Base-by-base conservation (phyloP, 495 filamentous ascomycete species). In the Penicillium alfredii region DNA sequence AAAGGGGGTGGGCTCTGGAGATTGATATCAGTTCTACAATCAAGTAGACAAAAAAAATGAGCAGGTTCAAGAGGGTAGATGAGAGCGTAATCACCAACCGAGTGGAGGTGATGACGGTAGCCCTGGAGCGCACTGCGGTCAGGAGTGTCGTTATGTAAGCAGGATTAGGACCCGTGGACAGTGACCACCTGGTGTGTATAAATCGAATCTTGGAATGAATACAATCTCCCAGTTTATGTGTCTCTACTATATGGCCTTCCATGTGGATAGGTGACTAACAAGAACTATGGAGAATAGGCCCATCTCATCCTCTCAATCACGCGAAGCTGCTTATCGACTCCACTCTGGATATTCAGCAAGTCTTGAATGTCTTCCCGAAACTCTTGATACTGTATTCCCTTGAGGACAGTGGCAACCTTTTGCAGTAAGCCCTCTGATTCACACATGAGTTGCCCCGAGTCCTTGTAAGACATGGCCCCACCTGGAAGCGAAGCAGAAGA, bases 281-380 rank as follows among this genome's bases (percentile, higher is more conserved):
- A 17, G 5, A 88, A 56, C 79, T 81, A 92, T 50, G 80, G 83
- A 6, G 77, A 76, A 71, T 96, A 95, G 8, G 82, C 82, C 82
- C 92, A 96, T 37, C 82, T 69, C 42, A 96, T 85, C 40, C 92
- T 73, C 40, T 86, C 80, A 24, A 92, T 63, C 28, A 88, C 80
- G 54, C 74, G 80, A 44, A 78, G 68, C 63, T 95, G 88, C 35
- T 72, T 71, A 32, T 77, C 69, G 17, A 92, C 72, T 10, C 85
- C 85, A 5, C 60, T 68, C 38, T 82, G 77, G 30, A 88, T 71
- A 54, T 95, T 83, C 8, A 82, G 74, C 23, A 98, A 67, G 32
- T 95, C 89, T 20, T 80, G 73, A 16, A 92, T 58, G 53, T 98
- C 92, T 56, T 90, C 82, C 19, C 83, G 58, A 52, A 98, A 94